Conservation (phyloP, 2,329 filamentous ascomycete genomes). For the Talaromyces pinophilus region DNA sequence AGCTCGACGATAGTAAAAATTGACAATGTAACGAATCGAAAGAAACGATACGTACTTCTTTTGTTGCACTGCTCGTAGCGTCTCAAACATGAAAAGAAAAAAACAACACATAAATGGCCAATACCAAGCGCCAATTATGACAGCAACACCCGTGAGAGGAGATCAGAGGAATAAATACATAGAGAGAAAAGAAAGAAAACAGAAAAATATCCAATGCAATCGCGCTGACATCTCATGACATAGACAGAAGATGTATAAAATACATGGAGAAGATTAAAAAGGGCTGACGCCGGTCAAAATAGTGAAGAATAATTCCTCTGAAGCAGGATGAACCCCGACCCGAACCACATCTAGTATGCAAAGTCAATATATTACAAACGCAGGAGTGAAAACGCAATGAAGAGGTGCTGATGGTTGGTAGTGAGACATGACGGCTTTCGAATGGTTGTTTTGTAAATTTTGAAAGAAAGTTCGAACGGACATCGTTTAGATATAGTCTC, state of each 20-base stretch:
- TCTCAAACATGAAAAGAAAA: slow-evolving; percentile 7
- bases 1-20: background rate
- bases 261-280: slow-evolving; percentile 22
- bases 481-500: slow-evolving; percentile 73
- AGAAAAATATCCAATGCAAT: slow-evolving; percentile 9
- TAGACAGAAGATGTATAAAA: slow-evolving; percentile 18
- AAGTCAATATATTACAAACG: slow-evolving; percentile 44
- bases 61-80: slow-evolving; percentile 1
- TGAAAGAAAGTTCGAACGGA: background rate
- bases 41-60: background rate
- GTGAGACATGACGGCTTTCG: slow-evolving; percentile 16
- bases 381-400: slow-evolving; percentile 29
- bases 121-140: slow-evolving; percentile 18
- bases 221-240: slow-evolving; percentile 20
- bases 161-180: slow-evolving; percentile 22
- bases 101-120: slow-evolving; percentile 9
- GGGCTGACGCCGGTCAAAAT: slow-evolving; percentile 8
- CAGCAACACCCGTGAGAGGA: slow-evolving; percentile 20
- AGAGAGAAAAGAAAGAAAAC: slow-evolving; percentile 7
- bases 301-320: slow-evolving; percentile 15
- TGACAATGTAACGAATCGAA: no score
- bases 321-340: slow-evolving; percentile 31
- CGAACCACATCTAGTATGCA: slow-evolving; percentile 41
- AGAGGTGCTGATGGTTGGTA: slow-evolving; percentile 14
- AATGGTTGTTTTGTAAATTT: background rate